A percentile compares a stretch with the other conserved stretches of the same genome.
Conservation (phyloP, 371 early-diverging fungal species). For the Caulochytrium protostelioides region DNA sequence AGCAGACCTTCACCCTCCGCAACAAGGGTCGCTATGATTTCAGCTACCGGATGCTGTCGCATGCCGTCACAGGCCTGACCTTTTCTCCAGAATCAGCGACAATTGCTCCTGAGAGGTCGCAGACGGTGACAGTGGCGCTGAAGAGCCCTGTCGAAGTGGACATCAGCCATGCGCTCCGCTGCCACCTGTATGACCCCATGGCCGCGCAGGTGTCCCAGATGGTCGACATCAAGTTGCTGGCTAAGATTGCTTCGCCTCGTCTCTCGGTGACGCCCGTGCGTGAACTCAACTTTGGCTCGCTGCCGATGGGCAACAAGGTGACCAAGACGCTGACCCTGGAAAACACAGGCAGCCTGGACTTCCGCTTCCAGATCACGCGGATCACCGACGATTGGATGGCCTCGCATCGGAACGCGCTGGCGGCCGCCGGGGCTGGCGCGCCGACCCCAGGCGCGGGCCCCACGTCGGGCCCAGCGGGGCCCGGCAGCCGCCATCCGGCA, state of each 20-base stretch:
- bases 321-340: conserved; percentile 26
- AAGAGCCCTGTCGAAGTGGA: conserved; percentile 14
- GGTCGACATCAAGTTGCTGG: conserved; percentile 25
- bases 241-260: conserved; percentile 25
- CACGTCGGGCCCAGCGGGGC: too few species aligned
- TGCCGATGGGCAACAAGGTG: conserved; percentile 24
- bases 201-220: conserved; percentile 19
- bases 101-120: too few species aligned
- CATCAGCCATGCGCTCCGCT: conserved; percentile 18
- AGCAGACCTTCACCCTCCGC: conserved; percentile 23
- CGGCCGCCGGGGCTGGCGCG: too few species aligned
- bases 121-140: too few species aligned
- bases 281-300: conserved; percentile 33
- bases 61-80: too few species aligned
- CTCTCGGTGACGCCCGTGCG: conserved; percentile 23
- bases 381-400: too few species aligned
- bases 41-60: conserved; percentile 24
- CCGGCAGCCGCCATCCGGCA: too few species aligned
- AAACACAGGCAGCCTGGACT: conserved; percentile 35
- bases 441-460: too few species aligned
- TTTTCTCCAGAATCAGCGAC: too few species aligned
- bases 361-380: conserved; percentile 10
- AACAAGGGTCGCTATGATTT: conserved; percentile 37
- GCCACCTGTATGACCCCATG: conserved; percentile 6
- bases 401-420: too few species aligned